Evolutionary conservation across 768 basidiomycete species (phyloP), one percentile per base, ranked within the genome.

Genomic region (Tulasnella calospora): DNA sequence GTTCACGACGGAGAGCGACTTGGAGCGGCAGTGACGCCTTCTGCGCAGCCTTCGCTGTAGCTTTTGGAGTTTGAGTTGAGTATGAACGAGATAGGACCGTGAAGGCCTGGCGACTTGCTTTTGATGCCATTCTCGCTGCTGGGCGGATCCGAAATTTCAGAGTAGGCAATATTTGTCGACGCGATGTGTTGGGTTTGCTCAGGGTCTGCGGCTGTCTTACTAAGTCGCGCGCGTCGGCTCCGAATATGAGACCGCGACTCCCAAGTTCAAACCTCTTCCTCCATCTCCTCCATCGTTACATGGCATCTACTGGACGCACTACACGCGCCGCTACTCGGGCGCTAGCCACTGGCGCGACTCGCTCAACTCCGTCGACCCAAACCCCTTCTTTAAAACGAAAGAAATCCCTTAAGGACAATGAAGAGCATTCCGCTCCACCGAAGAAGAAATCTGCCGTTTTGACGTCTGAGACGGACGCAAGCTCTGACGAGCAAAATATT

Each of bases 1-100:
- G 77, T 23, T 36, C 70, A 17, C 77, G 77, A 35, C 77, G 67
- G 8, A 78, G 69, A 78, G 77, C 71, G 35, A 78, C 77, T 72
- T 78, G 77, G 3, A 73, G 41, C 30, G 77, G 77, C 13, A 73
- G 15, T 30, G 77, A 78, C 17, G 67, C 77, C 27, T 46, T 46
- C 36, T 78, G 3, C 15, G 77, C 69, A 35, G 77, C 27, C 27
- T 71, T 55, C 35, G 69, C 38, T 47, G 74, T 55, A 36, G 77
- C 27, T 33, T 67, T 67, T 35, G 61, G 77, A 5, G 71, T 44
- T 72, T 67, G 77, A 46, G 77, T 78, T 12, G 77, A 74, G n/a
- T 74, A 74, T 74, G 73, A 44, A 23, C 73, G 73, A 67, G 61
- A 67, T 67, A 67, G 61, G 33, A 35, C 27, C 15, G 61, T 67